Conservation (phyloP, 768 basidiomycete genomes). For the Xerocomellus chrysenteron region DNA sequence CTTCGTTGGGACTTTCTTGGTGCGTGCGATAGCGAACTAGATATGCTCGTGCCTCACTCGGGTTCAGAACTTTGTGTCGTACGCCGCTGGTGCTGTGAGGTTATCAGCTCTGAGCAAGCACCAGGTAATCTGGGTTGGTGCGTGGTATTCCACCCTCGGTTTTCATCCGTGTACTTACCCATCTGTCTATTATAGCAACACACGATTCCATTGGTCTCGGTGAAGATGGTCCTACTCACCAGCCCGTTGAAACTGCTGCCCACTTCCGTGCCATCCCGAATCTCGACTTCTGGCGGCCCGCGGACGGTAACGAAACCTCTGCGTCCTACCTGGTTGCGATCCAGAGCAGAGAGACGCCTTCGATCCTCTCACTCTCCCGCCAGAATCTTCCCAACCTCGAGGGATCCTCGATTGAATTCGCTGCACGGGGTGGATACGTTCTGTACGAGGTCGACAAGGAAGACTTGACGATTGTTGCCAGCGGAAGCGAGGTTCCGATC, state of each 20-base stretch:
- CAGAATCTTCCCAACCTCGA: slow-evolving; percentile 94
- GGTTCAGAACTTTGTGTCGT: slow-evolving; percentile 84
- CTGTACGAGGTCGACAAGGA: slow-evolving; percentile 74
- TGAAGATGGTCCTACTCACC: slow-evolving; percentile 96
- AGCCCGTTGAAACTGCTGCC: slow-evolving; percentile 86
- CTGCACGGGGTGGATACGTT: slow-evolving; percentile 85
- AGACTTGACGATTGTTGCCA: slow-evolving; percentile 86
- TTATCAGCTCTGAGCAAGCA: slow-evolving; percentile 86
- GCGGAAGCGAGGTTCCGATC: slow-evolving; percentile 87
- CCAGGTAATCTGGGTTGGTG: slow-evolving; percentile 92
- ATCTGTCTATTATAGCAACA: slow-evolving; percentile 53
- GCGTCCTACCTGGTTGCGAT: slow-evolving; percentile 85
- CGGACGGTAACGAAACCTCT: slow-evolving; percentile 97
- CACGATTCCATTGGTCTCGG: slow-evolving; percentile 93
- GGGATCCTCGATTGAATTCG: slow-evolving; percentile 81
- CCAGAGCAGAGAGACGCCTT: slow-evolving; percentile 73
- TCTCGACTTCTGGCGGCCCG: slow-evolving; percentile 88
- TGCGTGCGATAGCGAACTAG: slow-evolving; percentile 32
- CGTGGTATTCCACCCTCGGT: slow-evolving; percentile 29
- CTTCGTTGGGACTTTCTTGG: slow-evolving; percentile 90
- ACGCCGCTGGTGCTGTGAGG: slow-evolving; percentile 90
- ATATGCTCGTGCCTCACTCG: slow-evolving; percentile 8
- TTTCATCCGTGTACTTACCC: neutral
- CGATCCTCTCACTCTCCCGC: slow-evolving; percentile 78
- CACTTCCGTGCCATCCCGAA: slow-evolving; percentile 90